phyloP scores from a whole-genome alignment of 1,284 basidiomycete species.

The Cryptococcus maquisensis region DNA sequence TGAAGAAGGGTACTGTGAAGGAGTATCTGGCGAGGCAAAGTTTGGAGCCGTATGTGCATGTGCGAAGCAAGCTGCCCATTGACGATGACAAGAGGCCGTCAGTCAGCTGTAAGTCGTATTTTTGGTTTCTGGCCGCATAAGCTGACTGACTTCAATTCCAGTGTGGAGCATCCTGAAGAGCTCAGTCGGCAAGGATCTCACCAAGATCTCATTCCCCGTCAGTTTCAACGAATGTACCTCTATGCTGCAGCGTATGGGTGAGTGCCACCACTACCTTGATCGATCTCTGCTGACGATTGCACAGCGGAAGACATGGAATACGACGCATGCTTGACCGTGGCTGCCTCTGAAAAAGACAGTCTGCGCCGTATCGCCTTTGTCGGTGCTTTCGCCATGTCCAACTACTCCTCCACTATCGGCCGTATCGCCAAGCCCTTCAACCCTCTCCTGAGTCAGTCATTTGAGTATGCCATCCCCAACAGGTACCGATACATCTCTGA shows the following conservation, averaged over 20 bases:
- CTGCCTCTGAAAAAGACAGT: constrained; percentile 70
- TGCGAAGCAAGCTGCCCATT: constrained; percentile 66
- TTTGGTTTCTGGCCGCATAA: background rate
- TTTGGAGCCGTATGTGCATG: constrained; percentile 65
- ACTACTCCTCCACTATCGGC: constrained; percentile 93
- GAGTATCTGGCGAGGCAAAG: constrained; percentile 53
- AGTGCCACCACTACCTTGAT: constrained; percentile 9
- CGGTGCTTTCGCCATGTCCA: constrained; percentile 95
- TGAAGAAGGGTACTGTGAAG: constrained; percentile 23
- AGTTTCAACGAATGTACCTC: constrained; percentile 95
- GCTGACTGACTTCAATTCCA: constrained; percentile 12
- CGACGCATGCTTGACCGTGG: constrained; percentile 76
- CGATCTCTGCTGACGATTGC: background rate
- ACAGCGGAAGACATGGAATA: constrained; percentile 92
- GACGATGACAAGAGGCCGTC: constrained; percentile 76
- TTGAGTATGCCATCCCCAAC: constrained; percentile 88
- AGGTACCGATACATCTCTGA: constrained; percentile 90
- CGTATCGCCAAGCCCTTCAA: constrained; percentile 95
- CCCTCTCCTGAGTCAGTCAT: constrained; percentile 69
- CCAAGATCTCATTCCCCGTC: constrained; percentile 88
- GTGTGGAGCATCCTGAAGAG: constrained; percentile 95
- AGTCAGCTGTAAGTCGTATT: constrained; percentile 57
- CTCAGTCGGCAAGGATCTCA: constrained; percentile 94
- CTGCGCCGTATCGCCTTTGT: constrained; percentile 85
- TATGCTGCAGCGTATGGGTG: constrained; percentile 71